A percentile compares a stretch with the other conserved stretches of the same genome.
Conservation (phyloP, 495 filamentous ascomycete species). For the Chaetomidium leptoderma region DNA sequence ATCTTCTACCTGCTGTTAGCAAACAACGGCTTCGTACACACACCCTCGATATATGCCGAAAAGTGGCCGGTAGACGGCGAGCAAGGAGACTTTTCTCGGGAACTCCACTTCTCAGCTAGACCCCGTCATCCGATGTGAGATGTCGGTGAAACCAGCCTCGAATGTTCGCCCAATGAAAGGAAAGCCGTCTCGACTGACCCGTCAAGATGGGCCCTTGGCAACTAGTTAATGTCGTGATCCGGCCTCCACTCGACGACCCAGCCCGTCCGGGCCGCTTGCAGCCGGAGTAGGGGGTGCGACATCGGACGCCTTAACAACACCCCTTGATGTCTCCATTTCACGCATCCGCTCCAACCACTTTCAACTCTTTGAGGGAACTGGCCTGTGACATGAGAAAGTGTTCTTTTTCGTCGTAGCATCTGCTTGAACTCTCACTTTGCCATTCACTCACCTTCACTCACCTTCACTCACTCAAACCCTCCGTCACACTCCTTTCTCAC, state of each 20-base stretch:
- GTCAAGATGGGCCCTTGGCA: not conserved
- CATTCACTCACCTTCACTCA: not conserved
- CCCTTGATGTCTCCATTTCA: not conserved
- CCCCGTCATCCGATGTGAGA: not conserved
- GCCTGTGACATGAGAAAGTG: not conserved
- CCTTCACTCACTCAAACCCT: not conserved
- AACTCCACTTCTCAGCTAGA: not conserved
- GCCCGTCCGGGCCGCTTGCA: not conserved
- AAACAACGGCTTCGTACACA: not conserved
- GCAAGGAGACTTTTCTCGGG: not conserved
- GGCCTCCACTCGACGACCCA: slow-evolving; percentile 1
- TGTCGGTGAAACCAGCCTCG: not conserved
- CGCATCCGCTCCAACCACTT: not conserved
- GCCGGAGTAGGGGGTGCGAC: slow-evolving; percentile 3
- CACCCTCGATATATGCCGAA: not conserved
- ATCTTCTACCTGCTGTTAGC: slow-evolving; percentile 1
- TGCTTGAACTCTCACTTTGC: not conserved
- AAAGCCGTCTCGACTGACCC: not conserved
- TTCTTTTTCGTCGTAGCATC: no score
- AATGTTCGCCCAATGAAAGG: not conserved
- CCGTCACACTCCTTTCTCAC: not conserved
- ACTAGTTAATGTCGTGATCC: slow-evolving; percentile 9
- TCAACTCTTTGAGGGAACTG: not conserved
- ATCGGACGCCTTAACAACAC: not conserved
- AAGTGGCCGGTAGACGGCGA: slow-evolving; percentile 1